Conservation (phyloP, 2,329 filamentous ascomycete species). For the Sphaceloma murrayae region DNA sequence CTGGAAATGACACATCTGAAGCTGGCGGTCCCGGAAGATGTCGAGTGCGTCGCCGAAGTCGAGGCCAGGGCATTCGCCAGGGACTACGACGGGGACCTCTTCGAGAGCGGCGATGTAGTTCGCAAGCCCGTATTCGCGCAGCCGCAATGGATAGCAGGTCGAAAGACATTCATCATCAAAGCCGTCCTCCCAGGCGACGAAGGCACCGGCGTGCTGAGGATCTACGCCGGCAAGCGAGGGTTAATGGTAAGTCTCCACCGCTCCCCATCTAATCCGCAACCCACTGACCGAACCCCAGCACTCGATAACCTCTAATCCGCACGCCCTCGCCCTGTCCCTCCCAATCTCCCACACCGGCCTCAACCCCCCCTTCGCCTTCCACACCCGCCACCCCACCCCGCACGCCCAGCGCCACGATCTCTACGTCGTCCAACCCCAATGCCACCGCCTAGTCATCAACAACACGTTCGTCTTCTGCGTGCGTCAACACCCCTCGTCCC, state of each 20-base stretch:
- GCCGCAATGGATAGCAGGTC: constrained; percentile 77
- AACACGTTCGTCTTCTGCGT: constrained; percentile 98
- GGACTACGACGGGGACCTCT: constrained; percentile 82
- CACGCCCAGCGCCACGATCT: constrained; percentile 96
- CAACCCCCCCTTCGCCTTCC: constrained; percentile 89
- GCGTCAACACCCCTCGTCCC: constrained; percentile 73
- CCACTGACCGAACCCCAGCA: constrained; percentile 42
- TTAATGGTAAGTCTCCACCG: constrained; percentile 54
- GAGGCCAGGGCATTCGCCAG: constrained; percentile 71
- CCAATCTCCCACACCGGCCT: constrained; percentile 83
- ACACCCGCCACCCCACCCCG: constrained; percentile 86
- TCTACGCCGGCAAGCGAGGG: constrained; percentile 89
- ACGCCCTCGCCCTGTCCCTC: constrained; percentile 80
- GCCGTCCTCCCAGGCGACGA: constrained; percentile 86
- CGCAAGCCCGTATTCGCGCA: constrained; percentile 82
- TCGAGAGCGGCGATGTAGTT: constrained; percentile 80
- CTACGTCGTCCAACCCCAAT: constrained; percentile 94
- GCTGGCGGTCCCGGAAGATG: constrained; percentile 75
- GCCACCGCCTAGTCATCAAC: constrained; percentile 75
- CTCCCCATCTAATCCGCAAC: background rate
- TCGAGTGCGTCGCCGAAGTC: constrained; percentile 87
- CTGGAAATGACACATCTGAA: constrained; percentile 88
- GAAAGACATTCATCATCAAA: constrained; percentile 90
- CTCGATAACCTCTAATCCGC: constrained; percentile 90
- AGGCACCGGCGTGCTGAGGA: constrained; percentile 73